Base-by-base conservation (phyloP, 371 early-diverging fungal genomes). In the Dentiscutata heterogama region DNA sequence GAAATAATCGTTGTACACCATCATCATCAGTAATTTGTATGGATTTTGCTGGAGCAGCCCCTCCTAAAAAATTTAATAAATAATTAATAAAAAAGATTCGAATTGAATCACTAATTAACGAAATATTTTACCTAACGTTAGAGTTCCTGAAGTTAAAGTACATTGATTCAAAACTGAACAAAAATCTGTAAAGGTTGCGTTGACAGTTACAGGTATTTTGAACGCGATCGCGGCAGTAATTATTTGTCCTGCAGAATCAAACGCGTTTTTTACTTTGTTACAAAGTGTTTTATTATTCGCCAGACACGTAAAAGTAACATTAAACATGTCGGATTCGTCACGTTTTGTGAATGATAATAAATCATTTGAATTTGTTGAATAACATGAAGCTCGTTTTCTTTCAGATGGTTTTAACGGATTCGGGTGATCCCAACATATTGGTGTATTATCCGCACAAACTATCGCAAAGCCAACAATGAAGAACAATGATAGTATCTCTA, bases 121-220 rank as follows among this genome's bases (percentile, higher is more conserved):
- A 63, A 25, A 22, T 63, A 63, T 63, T n/a, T 63, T 25, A 82
- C 84, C 91, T 60, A 88, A 85, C 2, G 88, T 83, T 51, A 82
- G 31, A 29, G 84, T 83, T 16, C 78, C 78, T 11, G 22, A 11
- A 1, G 71, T 78, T 13, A 79, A 61, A 31, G 53, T 54, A 58
- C 90, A 90, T 42, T 88, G 85, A 4, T 76, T 79, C 6, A 84
- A 58, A 14, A 81, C 73, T 42, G 81, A 22, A 68, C 93, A 93
- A 84, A 92, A 92, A 14, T 87, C 84, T 10, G 88, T 68, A 81
- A 87, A 92, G 2, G 88, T 83, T 22, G 91, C 91, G 82, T 89
- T 88, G n/a, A 92, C 89, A n/a, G 53, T 72, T 51, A 93, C 75
- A 27, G 90, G 88, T 39, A 82, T 79, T 50, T 84, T 85, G 54